A percentile compares a stretch with the other conserved stretches of the same genome.
Conservation (phyloP, 192 early-diverging fungal species). For the Spizellomyces sp. region DNA sequence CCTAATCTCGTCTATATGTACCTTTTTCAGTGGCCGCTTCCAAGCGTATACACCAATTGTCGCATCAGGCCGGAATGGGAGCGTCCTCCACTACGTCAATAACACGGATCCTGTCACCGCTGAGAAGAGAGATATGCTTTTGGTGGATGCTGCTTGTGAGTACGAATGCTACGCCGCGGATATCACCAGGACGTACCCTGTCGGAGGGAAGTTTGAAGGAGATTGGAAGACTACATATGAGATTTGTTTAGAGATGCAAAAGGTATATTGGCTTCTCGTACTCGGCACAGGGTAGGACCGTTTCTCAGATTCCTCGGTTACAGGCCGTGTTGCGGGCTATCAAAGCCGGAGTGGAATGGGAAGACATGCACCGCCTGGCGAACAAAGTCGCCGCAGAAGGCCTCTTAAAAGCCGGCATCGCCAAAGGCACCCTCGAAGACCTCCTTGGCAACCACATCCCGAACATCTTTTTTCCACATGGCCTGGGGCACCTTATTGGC, state of each 20-base stretch:
- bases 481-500: slow-evolving; percentile 85
- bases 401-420: slow-evolving; percentile 71
- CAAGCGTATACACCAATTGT: slow-evolving; percentile 89
- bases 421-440: slow-evolving; percentile 63
- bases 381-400: slow-evolving; percentile 66
- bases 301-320: not conserved
- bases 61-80: slow-evolving; percentile 73
- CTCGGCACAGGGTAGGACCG: not conserved
- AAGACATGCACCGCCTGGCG: slow-evolving; percentile 79
- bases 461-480: slow-evolving; percentile 89
- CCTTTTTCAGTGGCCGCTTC: slow-evolving; percentile 47
- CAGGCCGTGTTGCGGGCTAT: slow-evolving; percentile 66
- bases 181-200: slow-evolving; percentile 87
- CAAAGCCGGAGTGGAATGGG: slow-evolving; percentile 77
- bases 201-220: slow-evolving; percentile 70
- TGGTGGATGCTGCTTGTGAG: slow-evolving; percentile 66
- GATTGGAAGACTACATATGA: slow-evolving; percentile 77
- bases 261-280: slow-evolving; percentile 31
- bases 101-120: slow-evolving; percentile 62
- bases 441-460: slow-evolving; percentile 70
- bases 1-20: too few relatives aligned
- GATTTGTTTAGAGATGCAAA: slow-evolving; percentile 82
- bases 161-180: slow-evolving; percentile 81
- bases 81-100: slow-evolving; percentile 81
- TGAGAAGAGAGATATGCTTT: slow-evolving; percentile 54